These are phyloP conservation scores for Pyricularia sp. DNA, from an alignment of 2,329 filamentous ascomycete genomes.

Conservation along the genomic window DNA sequence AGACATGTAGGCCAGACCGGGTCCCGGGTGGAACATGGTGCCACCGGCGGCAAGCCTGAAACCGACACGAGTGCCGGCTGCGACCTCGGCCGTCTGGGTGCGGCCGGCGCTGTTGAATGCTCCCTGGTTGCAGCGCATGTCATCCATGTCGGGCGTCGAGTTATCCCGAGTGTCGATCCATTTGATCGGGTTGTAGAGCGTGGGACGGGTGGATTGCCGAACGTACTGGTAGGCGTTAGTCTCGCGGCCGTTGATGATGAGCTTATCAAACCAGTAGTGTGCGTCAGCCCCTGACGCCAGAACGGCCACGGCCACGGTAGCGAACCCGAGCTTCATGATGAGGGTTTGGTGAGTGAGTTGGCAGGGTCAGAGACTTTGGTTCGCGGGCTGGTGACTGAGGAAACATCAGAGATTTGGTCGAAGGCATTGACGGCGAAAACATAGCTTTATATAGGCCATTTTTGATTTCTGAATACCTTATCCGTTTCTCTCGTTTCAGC, in stretches of 20 bases:
- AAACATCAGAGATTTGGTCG: no score
- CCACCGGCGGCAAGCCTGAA: constrained; percentile 36
- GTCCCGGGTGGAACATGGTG: constrained; percentile 31
- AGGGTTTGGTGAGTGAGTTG: no score
- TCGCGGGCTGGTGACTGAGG: no score
- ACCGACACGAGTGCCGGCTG: constrained; percentile 33
- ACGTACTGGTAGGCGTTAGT: constrained; percentile 31
- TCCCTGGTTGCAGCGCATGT: constrained; percentile 30
- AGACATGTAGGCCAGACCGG: constrained; percentile 28
- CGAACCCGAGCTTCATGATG: no score
- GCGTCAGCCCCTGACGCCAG: constrained; percentile 8
- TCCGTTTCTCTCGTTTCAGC: no score
- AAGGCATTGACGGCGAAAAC: no score
- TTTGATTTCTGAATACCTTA: no score
- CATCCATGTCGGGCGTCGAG: constrained; percentile 20
- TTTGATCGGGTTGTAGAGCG: constrained; percentile 21
- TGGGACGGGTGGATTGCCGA: constrained; percentile 25
- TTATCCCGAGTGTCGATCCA: constrained; percentile 3
- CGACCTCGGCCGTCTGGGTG: constrained; percentile 29
- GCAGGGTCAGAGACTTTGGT: no score
- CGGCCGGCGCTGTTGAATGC: constrained; percentile 16
- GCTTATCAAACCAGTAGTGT: constrained; percentile 24
- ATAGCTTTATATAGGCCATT: no score
- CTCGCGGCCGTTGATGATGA: constrained; percentile 28
- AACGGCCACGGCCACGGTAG: no score